Evolutionary conservation across 1,139 yeast genomes (phyloP).

Genomic region (Geotrichum siamense): DNA sequence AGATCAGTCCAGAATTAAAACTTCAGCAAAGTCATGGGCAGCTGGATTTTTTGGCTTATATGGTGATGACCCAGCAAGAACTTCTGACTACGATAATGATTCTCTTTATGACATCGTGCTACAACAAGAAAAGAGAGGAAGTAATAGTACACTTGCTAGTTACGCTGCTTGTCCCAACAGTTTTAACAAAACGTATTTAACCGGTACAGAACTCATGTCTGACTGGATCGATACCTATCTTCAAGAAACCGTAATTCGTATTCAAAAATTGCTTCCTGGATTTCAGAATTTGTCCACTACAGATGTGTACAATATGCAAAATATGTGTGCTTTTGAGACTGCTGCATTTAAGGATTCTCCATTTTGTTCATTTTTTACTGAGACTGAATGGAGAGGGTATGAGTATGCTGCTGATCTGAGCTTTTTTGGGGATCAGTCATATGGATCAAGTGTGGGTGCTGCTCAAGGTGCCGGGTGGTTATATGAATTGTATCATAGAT

Average conservation of each 20-base stretch:
- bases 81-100: slow-evolving; percentile 8
- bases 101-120: slow-evolving; percentile 32
- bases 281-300: slow-evolving; percentile 33
- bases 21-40: slow-evolving; percentile 41
- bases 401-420: slow-evolving; percentile 42
- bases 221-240: slow-evolving; percentile 38
- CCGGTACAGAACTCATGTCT: slow-evolving; percentile 24
- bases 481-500: slow-evolving; percentile 36
- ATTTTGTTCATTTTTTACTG: slow-evolving; percentile 45
- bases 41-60: slow-evolving; percentile 40
- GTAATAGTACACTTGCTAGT: slow-evolving; percentile 40
- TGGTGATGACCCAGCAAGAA: slow-evolving; percentile 27
- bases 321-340: slow-evolving; percentile 45
- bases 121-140: slow-evolving; percentile 33
- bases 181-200: slow-evolving; percentile 23
- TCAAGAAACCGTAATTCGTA: slow-evolving; percentile 38
- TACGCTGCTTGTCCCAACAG: slow-evolving; percentile 38
- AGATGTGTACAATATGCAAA: slow-evolving; percentile 40
- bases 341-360: slow-evolving; percentile 44
- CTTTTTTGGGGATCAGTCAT: slow-evolving; percentile 37
- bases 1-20: slow-evolving; percentile 36
- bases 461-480: slow-evolving; percentile 42
- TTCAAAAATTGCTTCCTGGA: slow-evolving; percentile 41
- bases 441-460: slow-evolving; percentile 36
- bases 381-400: slow-evolving; percentile 44